Percentiles rank a stretch among this genome's conserved stretches.
These are phyloP conservation scores for Colletotrichum liriopes DNA, from an alignment of 2,329 filamentous ascomycete genomes.

Conservation along the genomic window DNA sequence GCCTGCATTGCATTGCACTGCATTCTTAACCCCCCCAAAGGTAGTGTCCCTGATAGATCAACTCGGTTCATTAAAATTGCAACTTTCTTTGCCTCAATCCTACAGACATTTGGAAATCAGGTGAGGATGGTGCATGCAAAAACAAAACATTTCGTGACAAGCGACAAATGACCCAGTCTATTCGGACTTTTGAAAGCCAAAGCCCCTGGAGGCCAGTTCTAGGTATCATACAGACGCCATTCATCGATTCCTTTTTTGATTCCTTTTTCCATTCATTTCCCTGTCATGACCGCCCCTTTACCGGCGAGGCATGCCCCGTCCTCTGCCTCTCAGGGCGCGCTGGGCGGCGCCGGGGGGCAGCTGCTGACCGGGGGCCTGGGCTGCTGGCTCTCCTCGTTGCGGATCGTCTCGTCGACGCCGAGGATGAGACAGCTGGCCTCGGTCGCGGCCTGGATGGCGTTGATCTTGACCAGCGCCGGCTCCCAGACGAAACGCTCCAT, in stretches of 20 bases:
- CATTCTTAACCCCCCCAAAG: background rate
- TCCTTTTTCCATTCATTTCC: constrained; percentile 45
- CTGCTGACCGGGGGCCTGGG: constrained; percentile 85
- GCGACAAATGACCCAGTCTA: constrained; percentile 44
- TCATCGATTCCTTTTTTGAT: constrained; percentile 42
- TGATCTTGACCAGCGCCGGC: constrained; percentile 94
- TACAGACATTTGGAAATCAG: background rate
- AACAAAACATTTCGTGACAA: constrained; percentile 6
- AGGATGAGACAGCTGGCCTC: constrained; percentile 97
- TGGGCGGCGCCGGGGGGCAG: constrained; percentile 89
- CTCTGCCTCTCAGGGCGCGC: constrained; percentile 85
- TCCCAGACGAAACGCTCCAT: constrained; percentile 98
- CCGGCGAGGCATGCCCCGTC: constrained; percentile 91
- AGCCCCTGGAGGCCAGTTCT: constrained; percentile 35
- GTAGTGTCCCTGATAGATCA: background rate
- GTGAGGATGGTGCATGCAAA: background rate
- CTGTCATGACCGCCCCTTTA: constrained; percentile 55
- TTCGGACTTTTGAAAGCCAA: constrained; percentile 42
- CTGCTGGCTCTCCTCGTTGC: constrained; percentile 92
- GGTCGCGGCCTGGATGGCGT: constrained; percentile 95
- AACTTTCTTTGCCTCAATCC: background rate
- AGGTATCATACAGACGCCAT: constrained; percentile 46
- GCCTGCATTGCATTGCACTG: too few species aligned
- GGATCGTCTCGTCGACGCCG: constrained; percentile 98
- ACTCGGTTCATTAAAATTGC: too few species aligned